Evolutionary conservation across 2,329 filamentous ascomycete species (phyloP).

Genomic region (Alternaria atra): DNA sequence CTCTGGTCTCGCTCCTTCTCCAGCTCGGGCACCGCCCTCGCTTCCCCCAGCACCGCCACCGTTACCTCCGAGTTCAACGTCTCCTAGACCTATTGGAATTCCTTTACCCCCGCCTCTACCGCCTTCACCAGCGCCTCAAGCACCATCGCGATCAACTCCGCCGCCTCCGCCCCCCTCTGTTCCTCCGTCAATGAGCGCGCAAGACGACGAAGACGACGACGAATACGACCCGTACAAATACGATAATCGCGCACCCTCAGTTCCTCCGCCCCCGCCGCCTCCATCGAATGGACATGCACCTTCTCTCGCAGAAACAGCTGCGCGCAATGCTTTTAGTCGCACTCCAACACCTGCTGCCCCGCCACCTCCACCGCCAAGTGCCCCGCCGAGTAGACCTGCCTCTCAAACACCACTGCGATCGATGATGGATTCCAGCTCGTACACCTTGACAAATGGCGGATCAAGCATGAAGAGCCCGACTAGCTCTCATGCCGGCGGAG

Average conservation of each 20-base stretch:
- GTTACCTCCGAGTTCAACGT: slow-evolving; percentile 45
- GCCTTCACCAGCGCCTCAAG: slow-evolving; percentile 31
- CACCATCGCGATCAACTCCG: slow-evolving; percentile 33
- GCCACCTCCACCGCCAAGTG: slow-evolving; percentile 48
- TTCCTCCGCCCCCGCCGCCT: slow-evolving; percentile 60
- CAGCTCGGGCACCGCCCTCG: slow-evolving; percentile 54
- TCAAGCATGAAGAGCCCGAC: slow-evolving; percentile 34
- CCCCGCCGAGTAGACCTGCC: slow-evolving; percentile 41
- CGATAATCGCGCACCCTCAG: slow-evolving; percentile 46
- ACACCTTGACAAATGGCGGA: slow-evolving; percentile 65
- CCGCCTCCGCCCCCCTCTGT: slow-evolving; percentile 36
- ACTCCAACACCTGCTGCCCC: slow-evolving; percentile 51
- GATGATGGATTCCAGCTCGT: slow-evolving; percentile 78
- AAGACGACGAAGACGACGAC: slow-evolving; percentile 29
- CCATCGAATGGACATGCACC: slow-evolving; percentile 52
- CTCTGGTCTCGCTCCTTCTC: slow-evolving; percentile 58
- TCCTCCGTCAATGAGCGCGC: slow-evolving; percentile 55
- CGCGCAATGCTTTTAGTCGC: slow-evolving; percentile 64
- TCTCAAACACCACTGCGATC: slow-evolving; percentile 62
- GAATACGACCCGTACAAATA: slow-evolving; percentile 54
- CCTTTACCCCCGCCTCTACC: slow-evolving; percentile 25
- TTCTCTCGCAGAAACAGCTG: slow-evolving; percentile 67
- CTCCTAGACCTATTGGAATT: slow-evolving; percentile 25
- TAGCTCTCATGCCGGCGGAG: slow-evolving; percentile 27
- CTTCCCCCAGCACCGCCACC: slow-evolving; percentile 56